Percentiles rank a stretch among this genome's conserved stretches.
Conservation (phyloP, 208 protist species). For the Sergeia podlipaevii region DNA sequence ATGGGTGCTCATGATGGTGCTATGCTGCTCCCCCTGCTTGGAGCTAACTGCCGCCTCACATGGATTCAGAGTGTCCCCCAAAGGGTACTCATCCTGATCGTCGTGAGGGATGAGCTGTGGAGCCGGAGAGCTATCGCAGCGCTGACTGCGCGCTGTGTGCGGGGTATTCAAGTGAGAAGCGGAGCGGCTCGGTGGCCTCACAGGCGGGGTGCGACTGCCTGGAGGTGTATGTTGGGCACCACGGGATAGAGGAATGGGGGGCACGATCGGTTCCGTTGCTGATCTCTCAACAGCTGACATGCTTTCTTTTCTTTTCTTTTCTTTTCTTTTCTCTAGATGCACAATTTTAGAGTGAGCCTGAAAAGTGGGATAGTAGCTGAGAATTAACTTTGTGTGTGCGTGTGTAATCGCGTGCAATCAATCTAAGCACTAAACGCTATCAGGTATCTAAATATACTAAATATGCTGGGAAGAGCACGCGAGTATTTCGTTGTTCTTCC, state of each 20-base stretch:
- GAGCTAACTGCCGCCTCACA: too few relatives aligned
- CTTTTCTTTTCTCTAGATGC: constrained; percentile 1
- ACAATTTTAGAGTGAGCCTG: not conserved
- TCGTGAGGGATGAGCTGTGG: too few relatives aligned
- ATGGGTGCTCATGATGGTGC: too few relatives aligned
- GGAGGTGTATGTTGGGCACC: constrained; percentile 31
- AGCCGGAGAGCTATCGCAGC: too few relatives aligned
- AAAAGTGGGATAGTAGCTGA: constrained; percentile 1
- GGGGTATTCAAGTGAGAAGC: not conserved
- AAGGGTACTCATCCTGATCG: too few relatives aligned
- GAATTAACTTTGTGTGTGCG: not conserved
- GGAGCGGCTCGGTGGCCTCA: constrained; percentile 11
- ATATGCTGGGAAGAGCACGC: too few relatives aligned
- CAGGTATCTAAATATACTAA: too few relatives aligned
- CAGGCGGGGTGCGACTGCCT: constrained; percentile 11
- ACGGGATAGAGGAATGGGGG: constrained; percentile 38
- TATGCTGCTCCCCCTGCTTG: too few relatives aligned
- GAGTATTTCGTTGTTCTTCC: constrained; percentile 6
- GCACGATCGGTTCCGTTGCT: constrained; percentile 10
- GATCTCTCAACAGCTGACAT: not conserved
- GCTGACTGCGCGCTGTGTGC: not conserved
- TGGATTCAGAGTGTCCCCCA: too few relatives aligned
- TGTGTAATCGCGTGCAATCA: constrained; percentile 6
- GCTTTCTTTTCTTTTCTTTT: constrained; percentile 10
- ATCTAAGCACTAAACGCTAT: too few relatives aligned